Conservation (phyloP, 2,329 filamentous ascomycete species). For the Colletotrichum karsti region DNA sequence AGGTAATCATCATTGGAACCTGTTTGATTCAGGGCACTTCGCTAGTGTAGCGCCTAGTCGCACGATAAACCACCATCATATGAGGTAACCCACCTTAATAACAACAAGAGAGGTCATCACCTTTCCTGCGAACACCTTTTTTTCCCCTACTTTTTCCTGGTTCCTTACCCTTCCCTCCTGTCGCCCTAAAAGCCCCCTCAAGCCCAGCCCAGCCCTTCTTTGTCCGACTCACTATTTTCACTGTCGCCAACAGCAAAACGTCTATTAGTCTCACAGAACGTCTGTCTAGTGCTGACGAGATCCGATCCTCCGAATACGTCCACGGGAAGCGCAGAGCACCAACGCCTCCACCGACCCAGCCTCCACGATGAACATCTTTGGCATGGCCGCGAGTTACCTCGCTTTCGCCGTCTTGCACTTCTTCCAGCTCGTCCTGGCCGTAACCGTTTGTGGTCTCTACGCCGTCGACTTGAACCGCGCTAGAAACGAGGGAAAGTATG, state of each 20-base stretch:
- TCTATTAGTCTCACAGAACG: too few relatives aligned
- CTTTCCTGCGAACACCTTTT: neutral
- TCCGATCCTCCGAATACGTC: too few relatives aligned
- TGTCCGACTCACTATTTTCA: too few relatives aligned
- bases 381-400: constrained; percentile 57
- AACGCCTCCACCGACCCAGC: neutral
- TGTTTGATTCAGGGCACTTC: neutral
- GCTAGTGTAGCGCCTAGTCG: neutral
- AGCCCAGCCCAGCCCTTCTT: neutral
- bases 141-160: neutral
- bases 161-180: too few relatives aligned
- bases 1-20: too few relatives aligned
- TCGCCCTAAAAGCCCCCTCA: neutral
- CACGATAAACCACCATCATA: neutral
- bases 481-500: constrained; percentile 55
- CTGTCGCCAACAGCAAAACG: too few relatives aligned
- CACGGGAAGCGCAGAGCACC: too few relatives aligned
- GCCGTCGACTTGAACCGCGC: constrained; percentile 71
- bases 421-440: constrained; percentile 77
- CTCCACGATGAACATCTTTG: constrained; percentile 53
- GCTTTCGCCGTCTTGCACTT: constrained; percentile 73
- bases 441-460: constrained; percentile 83
- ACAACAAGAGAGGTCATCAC: neutral
- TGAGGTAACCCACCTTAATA: too few relatives aligned
- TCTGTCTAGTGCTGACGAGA: neutral